phyloP scores from a whole-genome alignment of 139 green algal genomes.

The Chlamydomonas applanata region DNA sequence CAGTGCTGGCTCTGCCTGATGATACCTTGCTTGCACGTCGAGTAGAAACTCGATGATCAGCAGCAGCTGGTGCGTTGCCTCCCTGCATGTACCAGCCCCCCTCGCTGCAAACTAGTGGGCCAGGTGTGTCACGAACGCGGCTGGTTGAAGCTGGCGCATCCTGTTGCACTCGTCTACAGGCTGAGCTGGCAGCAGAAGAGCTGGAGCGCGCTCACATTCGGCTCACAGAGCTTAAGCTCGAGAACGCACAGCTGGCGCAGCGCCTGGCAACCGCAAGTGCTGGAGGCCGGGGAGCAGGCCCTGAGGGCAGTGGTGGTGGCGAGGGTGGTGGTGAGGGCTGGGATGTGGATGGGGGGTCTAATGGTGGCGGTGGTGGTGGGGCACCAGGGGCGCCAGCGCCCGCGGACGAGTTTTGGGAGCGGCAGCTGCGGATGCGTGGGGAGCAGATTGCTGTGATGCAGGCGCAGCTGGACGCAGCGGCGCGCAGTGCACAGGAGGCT shows the following conservation, averaged over 20 bases:
- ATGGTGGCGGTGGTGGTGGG: not conserved
- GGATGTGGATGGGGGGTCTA: not conserved
- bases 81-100: too few species aligned
- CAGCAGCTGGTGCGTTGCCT: too few species aligned
- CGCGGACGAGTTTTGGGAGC: slow-evolving; percentile 22
- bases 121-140: too few species aligned
- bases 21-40: too few species aligned
- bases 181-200: slow-evolving; percentile 28
- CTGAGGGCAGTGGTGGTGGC: not conserved
- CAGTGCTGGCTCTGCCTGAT: too few species aligned
- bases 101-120: too few species aligned
- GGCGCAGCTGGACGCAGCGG: slow-evolving; percentile 14
- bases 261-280: slow-evolving; percentile 12
- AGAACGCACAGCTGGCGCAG: slow-evolving; percentile 14
- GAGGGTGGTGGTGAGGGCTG: not conserved
- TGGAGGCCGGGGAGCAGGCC: not conserved
- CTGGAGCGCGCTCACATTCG: slow-evolving; percentile 27
- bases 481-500: slow-evolving; percentile 4
- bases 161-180: not conserved
- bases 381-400: not conserved
- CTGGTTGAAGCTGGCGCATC: too few species aligned
- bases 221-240: slow-evolving; percentile 26
- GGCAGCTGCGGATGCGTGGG: slow-evolving; percentile 23
- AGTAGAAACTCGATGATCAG: too few species aligned
- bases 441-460: slow-evolving; percentile 20